Conservation (phyloP, 192 early-diverging fungal genomes). For the Backusella luteola region DNA sequence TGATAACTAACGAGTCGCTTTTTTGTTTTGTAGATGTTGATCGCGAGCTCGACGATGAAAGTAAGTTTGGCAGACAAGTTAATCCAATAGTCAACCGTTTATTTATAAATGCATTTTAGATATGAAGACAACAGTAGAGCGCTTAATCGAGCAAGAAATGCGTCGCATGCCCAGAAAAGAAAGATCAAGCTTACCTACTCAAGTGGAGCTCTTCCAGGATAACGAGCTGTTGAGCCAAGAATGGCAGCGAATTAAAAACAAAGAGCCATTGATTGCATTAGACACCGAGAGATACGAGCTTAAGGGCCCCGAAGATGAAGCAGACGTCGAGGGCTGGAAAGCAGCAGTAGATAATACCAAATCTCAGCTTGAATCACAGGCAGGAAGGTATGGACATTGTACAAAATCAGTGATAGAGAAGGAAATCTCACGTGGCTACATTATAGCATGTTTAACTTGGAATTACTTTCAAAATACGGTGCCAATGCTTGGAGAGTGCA, state of each 20-base stretch:
- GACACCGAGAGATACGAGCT: conserved; percentile 51
- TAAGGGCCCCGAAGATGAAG: conserved; percentile 36
- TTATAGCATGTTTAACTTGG: conserved; percentile 44
- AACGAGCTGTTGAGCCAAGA: conserved; percentile 41
- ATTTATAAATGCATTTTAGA: conserved; percentile 23
- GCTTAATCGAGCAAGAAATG: conserved; percentile 56
- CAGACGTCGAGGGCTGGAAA: conserved; percentile 42
- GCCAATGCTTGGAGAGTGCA: conserved; percentile 58
- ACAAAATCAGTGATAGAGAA: neutral
- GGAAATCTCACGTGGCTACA: neutral
- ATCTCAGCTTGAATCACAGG: conserved; percentile 51
- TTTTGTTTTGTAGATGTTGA: conserved; percentile 43
- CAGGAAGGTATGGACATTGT: conserved; percentile 37
- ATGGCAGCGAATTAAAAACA: conserved; percentile 43
- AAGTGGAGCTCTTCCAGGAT: conserved; percentile 47
- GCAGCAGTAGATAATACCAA: conserved; percentile 51
- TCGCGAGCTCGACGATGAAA: conserved; percentile 47
- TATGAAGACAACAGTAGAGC: conserved; percentile 48
- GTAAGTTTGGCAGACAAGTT: conserved; percentile 18
- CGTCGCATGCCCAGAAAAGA: conserved; percentile 44
- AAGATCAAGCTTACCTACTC: conserved; percentile 34
- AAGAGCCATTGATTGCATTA: conserved; percentile 44
- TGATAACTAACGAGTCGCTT: neutral
- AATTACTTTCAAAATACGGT: conserved; percentile 52
- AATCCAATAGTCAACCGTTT: neutral